Evolutionary conservation across 1,139 yeast genomes (phyloP), one percentile per base, ranked within the genome.

Genomic region (Candida pseudoviswanathii): DNA sequence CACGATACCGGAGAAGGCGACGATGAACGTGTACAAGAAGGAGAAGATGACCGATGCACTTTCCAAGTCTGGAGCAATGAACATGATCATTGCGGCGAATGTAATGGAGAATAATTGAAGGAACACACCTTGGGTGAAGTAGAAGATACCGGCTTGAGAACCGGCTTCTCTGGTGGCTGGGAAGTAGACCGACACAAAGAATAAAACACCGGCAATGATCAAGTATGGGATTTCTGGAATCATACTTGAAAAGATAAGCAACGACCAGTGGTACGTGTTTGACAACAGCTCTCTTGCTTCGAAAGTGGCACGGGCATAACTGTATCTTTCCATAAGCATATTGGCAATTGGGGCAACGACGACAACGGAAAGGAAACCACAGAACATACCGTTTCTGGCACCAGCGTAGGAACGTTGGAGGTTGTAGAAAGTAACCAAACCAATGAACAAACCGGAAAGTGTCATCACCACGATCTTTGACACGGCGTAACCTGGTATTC

Each of bases 231-330:
- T 56, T 62, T 84, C 89, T 51, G 71, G 71, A 41, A 82, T 45
- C 49, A 73, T 71, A 59, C 83, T 86, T 2, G 82, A 66, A 8
- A 82, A 44, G 34, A 84, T 66, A 62, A 84, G 64, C 37, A 81
- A 66, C 8, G 84, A 73, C 86, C 88, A 84, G 57, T 83, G 86
- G 70, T 81, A 84, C 52, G 86, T 83, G 58, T 82, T 83, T 8
- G 87, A 82, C 52, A 80, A 76, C 45, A 82, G 77, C 61, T 84
- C 90, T 63, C 89, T 75, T 11, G 80, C 82, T 65, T 84, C 88
- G 58, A 63, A 84, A 43, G 83, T 64, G 49, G 82, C 85, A 62
- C 86, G 73, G 3, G 82, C 70, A 29, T 68, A 71, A 50, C 80
- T 74, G 8, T 85, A 85, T 45, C 64, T 64, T 26, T 58, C 65